Evolutionary conservation across 495 filamentous ascomycete species (phyloP), one percentile per base, ranked within the genome.

Genomic region (Aspergillus bridgeri): DNA sequence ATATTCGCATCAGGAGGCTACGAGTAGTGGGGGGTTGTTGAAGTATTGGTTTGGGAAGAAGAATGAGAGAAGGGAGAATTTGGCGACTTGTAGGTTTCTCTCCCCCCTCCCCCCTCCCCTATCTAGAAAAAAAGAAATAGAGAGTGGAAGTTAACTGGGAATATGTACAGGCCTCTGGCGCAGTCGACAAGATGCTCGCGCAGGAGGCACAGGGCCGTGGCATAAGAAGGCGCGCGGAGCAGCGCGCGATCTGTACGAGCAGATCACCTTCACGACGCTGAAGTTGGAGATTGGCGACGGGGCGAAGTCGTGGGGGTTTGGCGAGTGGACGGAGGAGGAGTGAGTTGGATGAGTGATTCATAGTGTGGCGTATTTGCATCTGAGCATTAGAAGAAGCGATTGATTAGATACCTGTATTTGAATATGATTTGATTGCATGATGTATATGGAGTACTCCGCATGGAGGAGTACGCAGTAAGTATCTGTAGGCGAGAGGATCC

Each of bases 31-130:
- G 2, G 91, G 92, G n/a, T 78, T 96, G 65, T 73, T 96, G 64
- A 94, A 95, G 82, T 92, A 92, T 73, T 94, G 90, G 89, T 92
- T 89, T 67, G 88, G 88, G 15, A 70, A 69, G 25, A 88, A 88
- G 29, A 82, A 91, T 72, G 75, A 67, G 33, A 68, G 86, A 29
- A 77, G 81, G 22, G 76, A 79, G 64, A 92, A 92, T 70, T 69
- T 92, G 58, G 88, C 89, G 48, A 92, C 89, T 46, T 92, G 87
- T 81, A 64, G 63, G 75, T 69, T 42, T 51, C 43, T 18, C 17
- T 27, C 4, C 22, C 13, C 3, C 38, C 49, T 25, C 27, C 21
- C 53, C 11, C 42, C 51, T 0, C 22, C 21, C 17, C 13, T 42
- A 8, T 19, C n/a, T 42, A 27, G 25, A 27, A 7, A 27, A 27